Conservation (phyloP, 2,329 filamentous ascomycete genomes). For the Colletotrichum echinochloae region DNA sequence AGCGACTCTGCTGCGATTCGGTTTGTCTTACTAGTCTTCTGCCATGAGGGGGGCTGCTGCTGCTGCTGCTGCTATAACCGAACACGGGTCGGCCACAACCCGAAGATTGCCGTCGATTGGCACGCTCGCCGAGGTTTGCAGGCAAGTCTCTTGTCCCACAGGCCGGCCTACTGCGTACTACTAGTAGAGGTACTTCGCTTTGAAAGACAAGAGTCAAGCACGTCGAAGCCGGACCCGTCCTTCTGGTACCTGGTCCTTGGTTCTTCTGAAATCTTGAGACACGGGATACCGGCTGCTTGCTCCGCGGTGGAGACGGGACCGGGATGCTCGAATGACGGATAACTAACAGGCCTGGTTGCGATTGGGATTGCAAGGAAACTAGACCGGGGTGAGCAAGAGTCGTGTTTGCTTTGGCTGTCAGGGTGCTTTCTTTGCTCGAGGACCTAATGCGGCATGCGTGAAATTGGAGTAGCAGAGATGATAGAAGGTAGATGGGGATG, state of each 20-base stretch:
- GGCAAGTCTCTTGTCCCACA: background rate
- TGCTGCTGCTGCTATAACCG: background rate
- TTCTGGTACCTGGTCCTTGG: conserved; percentile 37
- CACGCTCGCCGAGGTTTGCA: conserved; percentile 1
- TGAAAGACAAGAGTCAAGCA: conserved; percentile 22
- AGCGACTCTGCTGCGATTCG: conserved; percentile 17
- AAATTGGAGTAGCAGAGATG: background rate
- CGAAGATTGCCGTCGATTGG: background rate
- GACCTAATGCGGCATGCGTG: background rate
- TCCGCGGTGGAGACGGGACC: conserved; percentile 36
- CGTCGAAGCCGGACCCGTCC: conserved; percentile 26
- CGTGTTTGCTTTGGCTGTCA: conserved; percentile 5
- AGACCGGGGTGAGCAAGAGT: conserved; percentile 17
- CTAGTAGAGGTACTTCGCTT: conserved; percentile 13
- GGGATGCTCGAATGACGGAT: conserved; percentile 32
- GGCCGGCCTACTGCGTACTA: background rate
- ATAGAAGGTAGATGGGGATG: background rate
- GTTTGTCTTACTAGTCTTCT: background rate
- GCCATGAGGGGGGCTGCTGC: background rate
- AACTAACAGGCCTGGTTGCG: conserved; percentile 23
- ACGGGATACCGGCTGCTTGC: conserved; percentile 33
- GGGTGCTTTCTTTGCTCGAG: background rate
- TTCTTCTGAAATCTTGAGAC: conserved; percentile 39
- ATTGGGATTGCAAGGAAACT: background rate
- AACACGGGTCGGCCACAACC: conserved; percentile 5